Conservation (phyloP, 805 yeast genomes). For the Ogataea kodamae region DNA sequence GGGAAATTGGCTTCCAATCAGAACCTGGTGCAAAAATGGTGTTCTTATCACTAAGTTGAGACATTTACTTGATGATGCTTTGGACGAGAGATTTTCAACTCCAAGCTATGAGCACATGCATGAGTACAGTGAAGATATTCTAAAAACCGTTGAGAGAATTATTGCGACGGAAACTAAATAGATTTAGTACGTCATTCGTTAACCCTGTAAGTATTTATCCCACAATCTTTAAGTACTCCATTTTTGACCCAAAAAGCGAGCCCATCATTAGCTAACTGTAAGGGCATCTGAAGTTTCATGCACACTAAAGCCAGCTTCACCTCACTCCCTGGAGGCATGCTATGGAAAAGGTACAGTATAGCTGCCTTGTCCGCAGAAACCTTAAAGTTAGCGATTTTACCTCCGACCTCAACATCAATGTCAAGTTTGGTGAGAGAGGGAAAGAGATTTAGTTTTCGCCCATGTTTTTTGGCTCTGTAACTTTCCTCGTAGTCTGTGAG, state of each 20-base stretch:
- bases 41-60: conserved; percentile 75
- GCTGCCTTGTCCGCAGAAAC: conserved; percentile 73
- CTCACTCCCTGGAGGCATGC: conserved; percentile 21
- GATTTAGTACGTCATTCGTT: conserved; percentile 37
- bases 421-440: conserved; percentile 61
- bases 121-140: conserved; percentile 33
- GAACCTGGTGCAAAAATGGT: conserved; percentile 94
- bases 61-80: conserved; percentile 58
- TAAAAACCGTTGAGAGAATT: conserved; percentile 39
- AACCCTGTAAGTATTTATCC: conserved; percentile 36
- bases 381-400: conserved; percentile 34
- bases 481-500: conserved; percentile 40
- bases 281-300: conserved; percentile 40
- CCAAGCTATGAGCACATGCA: conserved; percentile 36
- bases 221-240: conserved; percentile 47
- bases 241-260: conserved; percentile 62
- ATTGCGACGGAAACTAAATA: conserved; percentile 21
- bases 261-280: conserved; percentile 37
- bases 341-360: conserved; percentile 37
- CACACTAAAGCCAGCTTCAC: conserved; percentile 33
- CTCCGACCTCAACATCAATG: conserved; percentile 54
- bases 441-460: conserved; percentile 55
- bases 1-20: conserved; percentile 85
- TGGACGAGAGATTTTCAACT: conserved; percentile 55
- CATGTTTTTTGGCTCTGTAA: conserved; percentile 47